Conservation (phyloP, 1,284 basidiomycete species). For the Apiotrichum mycotoxinovorans region DNA sequence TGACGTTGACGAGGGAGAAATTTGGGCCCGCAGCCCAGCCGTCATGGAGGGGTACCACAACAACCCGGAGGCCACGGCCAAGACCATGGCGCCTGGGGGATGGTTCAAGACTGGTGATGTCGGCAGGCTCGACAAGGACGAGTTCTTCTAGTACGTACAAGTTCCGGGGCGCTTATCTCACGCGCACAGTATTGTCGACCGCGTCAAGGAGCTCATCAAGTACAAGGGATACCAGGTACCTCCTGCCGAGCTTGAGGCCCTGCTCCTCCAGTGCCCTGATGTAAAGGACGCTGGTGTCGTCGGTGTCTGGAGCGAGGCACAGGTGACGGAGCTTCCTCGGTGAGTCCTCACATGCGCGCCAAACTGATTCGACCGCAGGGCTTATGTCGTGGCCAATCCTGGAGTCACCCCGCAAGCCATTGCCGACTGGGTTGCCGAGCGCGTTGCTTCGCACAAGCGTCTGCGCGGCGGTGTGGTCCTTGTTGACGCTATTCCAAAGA, state of each 20-base stretch:
- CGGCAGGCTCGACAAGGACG: constrained; percentile 60
- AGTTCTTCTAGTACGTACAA: constrained; percentile 52
- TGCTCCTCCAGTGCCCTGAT: constrained; percentile 67
- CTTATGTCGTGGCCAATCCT: constrained; percentile 5
- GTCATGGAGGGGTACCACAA: constrained; percentile 71
- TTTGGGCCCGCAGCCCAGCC: constrained; percentile 71
- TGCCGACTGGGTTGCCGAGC: not conserved
- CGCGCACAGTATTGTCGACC: constrained; percentile 40
- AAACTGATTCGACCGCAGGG: not conserved
- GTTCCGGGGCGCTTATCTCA: too few species aligned
- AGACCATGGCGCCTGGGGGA: constrained; percentile 60
- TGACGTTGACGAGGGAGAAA: constrained; percentile 63
- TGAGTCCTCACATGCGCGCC: not conserved
- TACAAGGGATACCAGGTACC: constrained; percentile 64
- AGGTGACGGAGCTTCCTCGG: constrained; percentile 72
- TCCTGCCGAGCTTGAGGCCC: constrained; percentile 72
- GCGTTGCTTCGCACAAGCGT: constrained; percentile 53
- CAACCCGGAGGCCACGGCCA: constrained; percentile 62
- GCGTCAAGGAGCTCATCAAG: constrained; percentile 76
- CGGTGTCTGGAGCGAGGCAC: constrained; percentile 59
- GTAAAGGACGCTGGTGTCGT: constrained; percentile 69
- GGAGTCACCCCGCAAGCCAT: not conserved
- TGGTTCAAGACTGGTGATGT: constrained; percentile 87
- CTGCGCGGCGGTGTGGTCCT: constrained; percentile 53
- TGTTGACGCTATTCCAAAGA: constrained; percentile 53